Percentiles rank a stretch among this genome's conserved stretches.
These are phyloP conservation scores for Termitomyces sp. DNA, from an alignment of 768 basidiomycete genomes.

Conservation along the genomic window DNA sequence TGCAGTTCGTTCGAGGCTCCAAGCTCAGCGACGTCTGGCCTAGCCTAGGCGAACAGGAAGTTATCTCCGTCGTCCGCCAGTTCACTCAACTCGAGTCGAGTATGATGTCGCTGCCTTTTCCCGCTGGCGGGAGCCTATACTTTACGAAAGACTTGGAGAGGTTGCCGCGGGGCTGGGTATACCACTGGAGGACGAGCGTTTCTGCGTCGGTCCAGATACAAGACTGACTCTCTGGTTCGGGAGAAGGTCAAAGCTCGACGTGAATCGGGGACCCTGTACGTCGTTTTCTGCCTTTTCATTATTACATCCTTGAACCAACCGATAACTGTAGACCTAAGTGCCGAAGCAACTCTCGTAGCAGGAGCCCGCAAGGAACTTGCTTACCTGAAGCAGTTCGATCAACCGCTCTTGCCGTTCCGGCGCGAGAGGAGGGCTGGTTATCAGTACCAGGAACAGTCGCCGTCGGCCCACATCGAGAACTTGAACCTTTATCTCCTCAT, in stretches of 20 bases:
- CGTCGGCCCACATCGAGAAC: background rate
- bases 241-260: background rate
- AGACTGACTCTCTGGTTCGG: background rate
- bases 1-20: background rate
- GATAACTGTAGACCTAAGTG: background rate
- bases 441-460: constrained; percentile 20
- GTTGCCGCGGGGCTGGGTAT: constrained; percentile 28
- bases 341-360: constrained; percentile 31
- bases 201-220: constrained; percentile 35
- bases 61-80: too few species aligned
- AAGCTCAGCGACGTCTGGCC: too few species aligned
- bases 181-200: constrained; percentile 32
- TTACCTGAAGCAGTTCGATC: constrained; percentile 43
- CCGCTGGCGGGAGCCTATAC: background rate
- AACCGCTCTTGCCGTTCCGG: constrained; percentile 38
- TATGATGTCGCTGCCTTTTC: background rate
- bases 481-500: background rate
- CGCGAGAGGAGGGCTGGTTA: constrained; percentile 40
- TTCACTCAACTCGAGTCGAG: too few species aligned
- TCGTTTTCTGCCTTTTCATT: constrained; percentile 25
- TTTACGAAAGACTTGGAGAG: constrained; percentile 35
- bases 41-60: too few species aligned
- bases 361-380: constrained; percentile 43
- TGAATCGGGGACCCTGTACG: constrained; percentile 15
- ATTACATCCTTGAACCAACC: background rate